Conservation (phyloP, 257 asterid genomes). For the Ehretia macrophylla region DNA sequence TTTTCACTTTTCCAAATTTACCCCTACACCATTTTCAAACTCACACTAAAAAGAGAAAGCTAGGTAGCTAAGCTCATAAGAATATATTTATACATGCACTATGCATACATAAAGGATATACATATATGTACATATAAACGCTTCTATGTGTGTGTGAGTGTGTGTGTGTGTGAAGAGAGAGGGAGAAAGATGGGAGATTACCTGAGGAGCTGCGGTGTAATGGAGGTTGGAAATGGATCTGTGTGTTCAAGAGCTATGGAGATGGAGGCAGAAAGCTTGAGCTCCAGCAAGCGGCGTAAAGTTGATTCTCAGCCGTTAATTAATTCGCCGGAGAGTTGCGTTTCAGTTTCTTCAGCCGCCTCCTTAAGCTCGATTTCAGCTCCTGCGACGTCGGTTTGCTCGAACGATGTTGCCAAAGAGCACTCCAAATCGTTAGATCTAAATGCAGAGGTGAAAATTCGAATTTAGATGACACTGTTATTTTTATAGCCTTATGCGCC, state of each 20-base stretch:
- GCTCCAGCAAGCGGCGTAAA: conserved; percentile 54
- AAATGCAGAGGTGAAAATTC: background rate
- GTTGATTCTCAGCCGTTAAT: conserved; percentile 16
- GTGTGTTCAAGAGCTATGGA: conserved; percentile 24
- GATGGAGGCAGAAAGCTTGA: conserved; percentile 32
- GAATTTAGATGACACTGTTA: background rate
- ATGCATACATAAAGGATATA: conserved; percentile 2
- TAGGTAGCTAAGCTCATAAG: too few relatives aligned
- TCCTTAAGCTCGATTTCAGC: conserved; percentile 21
- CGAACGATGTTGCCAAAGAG: conserved; percentile 28
- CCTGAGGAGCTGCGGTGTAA: conserved; percentile 26
- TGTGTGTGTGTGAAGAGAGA: conserved; percentile 11
- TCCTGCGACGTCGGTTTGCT: conserved; percentile 24
- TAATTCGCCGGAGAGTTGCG: conserved; percentile 33
- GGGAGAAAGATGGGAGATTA: conserved; percentile 26
- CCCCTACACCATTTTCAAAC: conserved; percentile 14
- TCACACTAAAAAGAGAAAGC: background rate
- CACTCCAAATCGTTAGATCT: background rate
- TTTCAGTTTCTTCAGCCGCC: conserved; percentile 32
- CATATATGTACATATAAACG: background rate
- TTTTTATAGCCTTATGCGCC: too few relatives aligned
- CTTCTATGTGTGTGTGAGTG: background rate
- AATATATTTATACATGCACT: background rate
- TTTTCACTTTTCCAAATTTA: conserved; percentile 18
- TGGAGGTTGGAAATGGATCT: conserved; percentile 12